Evolutionary conservation across 148 eudicot genomes (phyloP).

Genomic region (Rhododendron mucronatum): DNA sequence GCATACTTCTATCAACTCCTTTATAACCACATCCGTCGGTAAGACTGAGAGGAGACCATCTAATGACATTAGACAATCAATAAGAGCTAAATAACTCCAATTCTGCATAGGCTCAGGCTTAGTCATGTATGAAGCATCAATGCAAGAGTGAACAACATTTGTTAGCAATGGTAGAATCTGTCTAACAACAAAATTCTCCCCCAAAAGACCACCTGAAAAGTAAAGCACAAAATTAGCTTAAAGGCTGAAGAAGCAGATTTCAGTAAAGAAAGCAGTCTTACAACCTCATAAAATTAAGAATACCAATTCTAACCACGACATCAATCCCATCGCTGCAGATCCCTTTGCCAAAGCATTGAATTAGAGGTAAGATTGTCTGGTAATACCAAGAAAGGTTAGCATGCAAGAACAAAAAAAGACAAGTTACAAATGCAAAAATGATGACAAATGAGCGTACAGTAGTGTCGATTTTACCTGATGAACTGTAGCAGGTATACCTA

Average conservation of each 20-base stretch:
- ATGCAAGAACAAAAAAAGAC: neutral
- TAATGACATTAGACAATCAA: constrained; percentile 67
- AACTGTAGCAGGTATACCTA: constrained; percentile 81
- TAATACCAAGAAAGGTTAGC: constrained; percentile 24
- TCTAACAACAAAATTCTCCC: constrained; percentile 60
- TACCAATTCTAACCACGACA: constrained; percentile 92
- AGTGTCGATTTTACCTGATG: constrained; percentile 58
- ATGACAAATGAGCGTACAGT: neutral
- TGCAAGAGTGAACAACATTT: constrained; percentile 57
- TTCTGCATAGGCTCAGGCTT: constrained; percentile 89
- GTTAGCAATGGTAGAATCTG: constrained; percentile 72
- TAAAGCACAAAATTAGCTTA: constrained; percentile 13
- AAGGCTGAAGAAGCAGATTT: constrained; percentile 14
- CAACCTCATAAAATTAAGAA: constrained; percentile 12
- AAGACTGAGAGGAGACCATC: constrained; percentile 59
- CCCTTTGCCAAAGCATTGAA: constrained; percentile 89
- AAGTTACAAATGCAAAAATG: neutral
- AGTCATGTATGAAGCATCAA: constrained; percentile 46
- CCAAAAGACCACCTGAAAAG: constrained; percentile 74
- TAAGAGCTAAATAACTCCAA: constrained; percentile 78
- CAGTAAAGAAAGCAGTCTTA: constrained; percentile 6
- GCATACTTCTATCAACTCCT: constrained; percentile 84
- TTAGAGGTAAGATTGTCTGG: constrained; percentile 92
- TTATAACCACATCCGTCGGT: constrained; percentile 61
- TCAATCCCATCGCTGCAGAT: constrained; percentile 83